phyloP scores from a whole-genome alignment of 192 early-diverging fungal species.

The Podila verticillata region DNA sequence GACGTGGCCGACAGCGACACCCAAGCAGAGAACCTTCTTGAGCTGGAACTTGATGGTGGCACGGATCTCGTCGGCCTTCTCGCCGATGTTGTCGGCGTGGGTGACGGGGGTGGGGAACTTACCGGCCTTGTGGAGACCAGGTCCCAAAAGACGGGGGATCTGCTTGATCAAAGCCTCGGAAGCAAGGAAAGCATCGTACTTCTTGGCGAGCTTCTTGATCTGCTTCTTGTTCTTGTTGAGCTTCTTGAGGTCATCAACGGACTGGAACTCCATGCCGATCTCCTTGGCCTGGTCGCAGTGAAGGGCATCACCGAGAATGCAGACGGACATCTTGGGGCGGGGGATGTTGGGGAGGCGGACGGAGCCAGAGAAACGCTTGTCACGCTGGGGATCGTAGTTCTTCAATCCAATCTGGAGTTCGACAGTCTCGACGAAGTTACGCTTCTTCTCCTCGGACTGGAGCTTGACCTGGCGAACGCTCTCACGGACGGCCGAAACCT shows the following conservation, averaged over 20 bases:
- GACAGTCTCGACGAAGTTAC: slow-evolving; percentile 97
- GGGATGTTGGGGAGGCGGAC: slow-evolving; percentile 94
- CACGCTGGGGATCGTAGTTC: slow-evolving; percentile 99
- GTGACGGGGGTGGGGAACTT: slow-evolving; percentile 98
- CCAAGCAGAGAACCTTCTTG: slow-evolving; percentile 98
- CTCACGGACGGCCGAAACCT: slow-evolving; percentile 89
- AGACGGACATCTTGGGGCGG: slow-evolving; percentile 94
- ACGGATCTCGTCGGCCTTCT: slow-evolving; percentile 93
- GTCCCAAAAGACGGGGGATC: slow-evolving; percentile 98
- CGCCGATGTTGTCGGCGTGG: slow-evolving; percentile 86
- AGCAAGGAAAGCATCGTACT: slow-evolving; percentile 97
- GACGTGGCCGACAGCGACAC: slow-evolving; percentile 96
- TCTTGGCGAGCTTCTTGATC: slow-evolving; percentile 99
- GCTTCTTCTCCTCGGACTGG: slow-evolving; percentile 88
- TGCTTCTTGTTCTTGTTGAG: slow-evolving; percentile 99
- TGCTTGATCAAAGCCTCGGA: slow-evolving; percentile 99
- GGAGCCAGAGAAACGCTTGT: slow-evolving; percentile 99
- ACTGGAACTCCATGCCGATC: slow-evolving; percentile 87
- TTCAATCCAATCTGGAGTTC: slow-evolving; percentile 99
- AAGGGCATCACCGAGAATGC: slow-evolving; percentile 95
- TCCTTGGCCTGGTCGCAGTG: slow-evolving; percentile 96
- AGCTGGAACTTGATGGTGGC: slow-evolving; percentile 99
- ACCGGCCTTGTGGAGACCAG: slow-evolving; percentile 98
- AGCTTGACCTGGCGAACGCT: slow-evolving; percentile 74
- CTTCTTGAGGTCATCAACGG: slow-evolving; percentile 99